A percentile compares a stretch with the other conserved stretches of the same genome.
Conservation (phyloP, 441 rosid genomes). For the Aleurites moluccanus region DNA sequence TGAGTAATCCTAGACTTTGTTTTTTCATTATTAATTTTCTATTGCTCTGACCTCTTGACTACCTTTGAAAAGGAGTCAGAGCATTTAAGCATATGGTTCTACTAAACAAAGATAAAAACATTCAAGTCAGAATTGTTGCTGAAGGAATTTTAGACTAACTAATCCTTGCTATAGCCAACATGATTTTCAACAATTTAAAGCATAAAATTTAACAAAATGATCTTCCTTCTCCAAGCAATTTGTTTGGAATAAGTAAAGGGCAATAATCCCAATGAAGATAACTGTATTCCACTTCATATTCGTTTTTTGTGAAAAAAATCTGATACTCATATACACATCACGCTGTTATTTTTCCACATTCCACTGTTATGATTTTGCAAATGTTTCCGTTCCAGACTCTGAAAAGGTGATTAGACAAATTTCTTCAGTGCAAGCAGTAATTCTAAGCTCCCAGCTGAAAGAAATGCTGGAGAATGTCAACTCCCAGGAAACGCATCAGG, state of each 20-base stretch:
- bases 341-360: constrained; percentile 1
- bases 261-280: not conserved
- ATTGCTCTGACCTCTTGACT: not conserved
- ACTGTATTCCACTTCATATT: not conserved
- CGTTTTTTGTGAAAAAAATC: not conserved
- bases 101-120: not conserved
- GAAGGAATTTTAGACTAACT: not conserved
- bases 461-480: constrained; percentile 55
- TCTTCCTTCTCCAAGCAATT: not conserved
- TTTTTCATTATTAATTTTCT: not conserved
- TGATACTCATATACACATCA: not conserved
- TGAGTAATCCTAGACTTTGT: not conserved
- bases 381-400: constrained; percentile 50
- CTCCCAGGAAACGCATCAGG: constrained; percentile 42
- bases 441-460: constrained; percentile 71
- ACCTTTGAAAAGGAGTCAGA: constrained; percentile 6
- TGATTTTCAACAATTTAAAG: not conserved
- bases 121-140: constrained; percentile 4
- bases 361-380: not conserved
- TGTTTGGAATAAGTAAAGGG: not conserved
- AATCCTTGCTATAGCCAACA: not conserved
- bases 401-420: constrained; percentile 57
- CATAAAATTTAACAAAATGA: not conserved
- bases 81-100: not conserved
- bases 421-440: constrained; percentile 67